Evolutionary conservation across 2,329 filamentous ascomycete species (phyloP).

Genomic region (Laburnicola sp.): DNA sequence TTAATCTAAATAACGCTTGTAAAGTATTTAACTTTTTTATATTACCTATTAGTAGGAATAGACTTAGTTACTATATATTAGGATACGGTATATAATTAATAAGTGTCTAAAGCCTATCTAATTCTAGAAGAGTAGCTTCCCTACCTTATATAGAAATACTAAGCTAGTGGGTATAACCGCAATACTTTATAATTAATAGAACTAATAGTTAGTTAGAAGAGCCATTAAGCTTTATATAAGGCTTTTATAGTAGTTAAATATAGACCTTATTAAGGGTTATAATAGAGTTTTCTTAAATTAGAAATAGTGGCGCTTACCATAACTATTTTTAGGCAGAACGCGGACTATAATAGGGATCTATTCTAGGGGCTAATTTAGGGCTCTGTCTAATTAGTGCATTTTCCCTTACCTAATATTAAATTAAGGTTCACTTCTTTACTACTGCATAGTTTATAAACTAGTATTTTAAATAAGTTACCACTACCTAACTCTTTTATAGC

Average conservation of each 20-base stretch:
- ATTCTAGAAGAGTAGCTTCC: constrained; percentile 1
- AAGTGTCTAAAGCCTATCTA: constrained; percentile 1
- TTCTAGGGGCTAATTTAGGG: constrained; percentile 10
- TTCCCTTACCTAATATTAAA: constrained; percentile 14
- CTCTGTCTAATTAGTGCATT: constrained; percentile 13
- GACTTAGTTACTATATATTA: constrained; percentile 1
- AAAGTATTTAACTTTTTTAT: constrained; percentile 1
- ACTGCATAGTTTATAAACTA: constrained; percentile 8
- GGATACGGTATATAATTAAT: constrained; percentile 1
- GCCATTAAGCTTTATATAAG: constrained; percentile 9
- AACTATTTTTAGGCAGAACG: constrained; percentile 13
- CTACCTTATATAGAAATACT: constrained; percentile 1
- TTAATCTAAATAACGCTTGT: constrained; percentile 1
- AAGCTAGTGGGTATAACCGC: not conserved
- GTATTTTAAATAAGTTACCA: constrained; percentile 8
- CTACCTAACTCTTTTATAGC: constrained; percentile 9
- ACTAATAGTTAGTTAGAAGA: constrained; percentile 8
- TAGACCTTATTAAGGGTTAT: constrained; percentile 11
- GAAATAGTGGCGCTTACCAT: constrained; percentile 14
- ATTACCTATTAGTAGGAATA: constrained; percentile 2
- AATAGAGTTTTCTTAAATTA: constrained; percentile 16
- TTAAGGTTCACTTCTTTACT: constrained; percentile 6
- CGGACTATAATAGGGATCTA: constrained; percentile 13
- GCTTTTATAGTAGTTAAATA: constrained; percentile 12
- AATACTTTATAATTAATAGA: constrained; percentile 6